Evolutionary conservation across 2,329 filamentous ascomycete species (phyloP).

Genomic region (Chaetomium sp.): DNA sequence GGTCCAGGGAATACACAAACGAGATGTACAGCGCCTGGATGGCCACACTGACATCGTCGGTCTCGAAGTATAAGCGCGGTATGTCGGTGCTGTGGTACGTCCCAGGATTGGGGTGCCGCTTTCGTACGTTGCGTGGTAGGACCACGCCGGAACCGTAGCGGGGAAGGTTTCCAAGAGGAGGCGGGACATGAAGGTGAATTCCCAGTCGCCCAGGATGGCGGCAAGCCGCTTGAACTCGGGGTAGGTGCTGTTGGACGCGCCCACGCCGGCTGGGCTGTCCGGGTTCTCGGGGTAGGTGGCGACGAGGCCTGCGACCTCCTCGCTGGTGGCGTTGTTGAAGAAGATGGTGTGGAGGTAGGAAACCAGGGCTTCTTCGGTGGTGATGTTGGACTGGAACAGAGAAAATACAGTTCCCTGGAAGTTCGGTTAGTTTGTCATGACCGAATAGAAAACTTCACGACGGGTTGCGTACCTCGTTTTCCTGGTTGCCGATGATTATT

Average conservation of each 20-base stretch:
- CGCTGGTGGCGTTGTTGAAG: slow-evolving; percentile 59
- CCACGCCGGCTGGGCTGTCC: slow-evolving; percentile 71
- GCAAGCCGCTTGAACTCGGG: slow-evolving; percentile 77
- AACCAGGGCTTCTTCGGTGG: slow-evolving; percentile 58
- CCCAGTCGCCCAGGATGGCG: slow-evolving; percentile 73
- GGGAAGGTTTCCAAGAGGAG: slow-evolving; percentile 59
- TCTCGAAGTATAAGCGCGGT: slow-evolving; percentile 67
- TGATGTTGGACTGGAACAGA: slow-evolving; percentile 69
- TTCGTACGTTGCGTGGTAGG: slow-evolving; percentile 73
- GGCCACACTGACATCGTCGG: slow-evolving; percentile 61
- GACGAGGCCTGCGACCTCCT: slow-evolving; percentile 59
- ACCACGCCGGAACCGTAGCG: slow-evolving; percentile 67
- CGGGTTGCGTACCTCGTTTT: slow-evolving; percentile 59
- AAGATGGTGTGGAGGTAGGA: slow-evolving; percentile 62
- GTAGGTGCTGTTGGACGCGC: slow-evolving; percentile 69
- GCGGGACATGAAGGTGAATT: slow-evolving; percentile 72
- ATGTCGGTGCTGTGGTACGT: slow-evolving; percentile 76
- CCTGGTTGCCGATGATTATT: slow-evolving; percentile 69
- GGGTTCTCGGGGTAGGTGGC: slow-evolving; percentile 60
- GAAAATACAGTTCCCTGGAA: slow-evolving; percentile 67
- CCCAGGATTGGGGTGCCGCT: slow-evolving; percentile 70
- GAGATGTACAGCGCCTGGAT: slow-evolving; percentile 71
- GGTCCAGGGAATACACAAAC: slow-evolving; percentile 71
- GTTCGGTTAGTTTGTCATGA: not conserved
- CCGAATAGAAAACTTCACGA: not conserved